Conservation (phyloP, 129 eudicot species). For the Ambrosia artemisiifolia region DNA sequence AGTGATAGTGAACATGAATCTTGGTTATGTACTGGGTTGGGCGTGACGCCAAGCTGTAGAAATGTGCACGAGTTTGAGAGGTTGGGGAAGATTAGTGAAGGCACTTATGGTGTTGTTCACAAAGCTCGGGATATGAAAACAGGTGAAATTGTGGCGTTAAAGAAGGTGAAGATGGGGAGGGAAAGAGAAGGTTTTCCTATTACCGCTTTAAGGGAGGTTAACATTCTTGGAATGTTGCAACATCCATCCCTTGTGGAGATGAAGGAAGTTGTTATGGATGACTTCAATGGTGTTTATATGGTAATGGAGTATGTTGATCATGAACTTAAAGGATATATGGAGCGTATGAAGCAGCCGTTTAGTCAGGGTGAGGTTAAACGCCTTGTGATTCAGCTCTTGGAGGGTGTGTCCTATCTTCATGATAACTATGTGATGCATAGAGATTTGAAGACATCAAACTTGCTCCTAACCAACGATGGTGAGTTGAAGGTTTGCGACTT, state of each 20-base stretch:
- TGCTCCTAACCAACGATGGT: slow-evolving; percentile 52
- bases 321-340: slow-evolving; percentile 70
- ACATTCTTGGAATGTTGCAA: slow-evolving; percentile 49
- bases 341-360: slow-evolving; percentile 56
- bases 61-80: slow-evolving; percentile 59
- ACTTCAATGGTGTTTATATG: slow-evolving; percentile 49
- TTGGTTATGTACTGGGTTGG: slow-evolving; percentile 2
- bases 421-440: slow-evolving; percentile 79
- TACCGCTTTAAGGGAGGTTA: slow-evolving; percentile 67
- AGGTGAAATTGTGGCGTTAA: slow-evolving; percentile 77
- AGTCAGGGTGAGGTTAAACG: slow-evolving; percentile 80
- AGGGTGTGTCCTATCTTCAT: slow-evolving; percentile 64
- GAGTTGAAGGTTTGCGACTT: slow-evolving; percentile 82
- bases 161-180: slow-evolving; percentile 63
- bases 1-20: slow-evolving; percentile 20
- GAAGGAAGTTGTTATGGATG: slow-evolving; percentile 74
- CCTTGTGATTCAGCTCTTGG: slow-evolving; percentile 73
- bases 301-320: slow-evolving; percentile 80
- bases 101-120: slow-evolving; percentile 76
- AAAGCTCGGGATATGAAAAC: slow-evolving; percentile 67
- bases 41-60: slow-evolving; percentile 61
- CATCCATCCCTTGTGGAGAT: slow-evolving; percentile 67
- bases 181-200: slow-evolving; percentile 73
- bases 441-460: slow-evolving; percentile 76
- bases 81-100: slow-evolving; percentile 67